phyloP scores from a whole-genome alignment of 345 rosid genomes.

The Euphorbia tirucalli region DNA sequence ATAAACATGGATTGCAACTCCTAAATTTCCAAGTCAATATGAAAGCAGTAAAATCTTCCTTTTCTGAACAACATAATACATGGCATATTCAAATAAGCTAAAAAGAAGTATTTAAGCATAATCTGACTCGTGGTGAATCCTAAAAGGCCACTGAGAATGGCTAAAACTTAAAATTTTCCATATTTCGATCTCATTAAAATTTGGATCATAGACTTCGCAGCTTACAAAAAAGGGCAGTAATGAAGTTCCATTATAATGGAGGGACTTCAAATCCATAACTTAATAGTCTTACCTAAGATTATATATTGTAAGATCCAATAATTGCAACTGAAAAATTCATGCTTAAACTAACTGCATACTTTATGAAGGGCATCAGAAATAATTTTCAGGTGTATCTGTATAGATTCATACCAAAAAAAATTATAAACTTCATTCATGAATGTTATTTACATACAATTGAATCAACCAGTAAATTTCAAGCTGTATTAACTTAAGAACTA shows the following conservation, averaged over 20 bases:
- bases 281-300: neutral
- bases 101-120: neutral
- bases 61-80: neutral
- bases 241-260: neutral
- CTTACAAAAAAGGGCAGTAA: too few species aligned
- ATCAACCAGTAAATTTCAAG: neutral
- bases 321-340: neutral
- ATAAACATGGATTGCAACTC: constrained; percentile 4
- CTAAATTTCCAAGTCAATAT: neutral
- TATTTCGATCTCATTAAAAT: neutral
- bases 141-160: neutral
- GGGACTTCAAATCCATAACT: neutral
- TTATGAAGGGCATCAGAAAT: neutral
- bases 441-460: neutral
- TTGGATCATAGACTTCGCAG: neutral
- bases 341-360: neutral
- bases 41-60: neutral
- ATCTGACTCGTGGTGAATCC: neutral
- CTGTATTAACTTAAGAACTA: neutral
- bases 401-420: too few species aligned
- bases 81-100: neutral
- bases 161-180: neutral
- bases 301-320: neutral
- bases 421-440: neutral
- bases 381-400: neutral